Evolutionary conservation across 805 yeast species (phyloP).

Genomic region (Suhomyces faveliae): DNA sequence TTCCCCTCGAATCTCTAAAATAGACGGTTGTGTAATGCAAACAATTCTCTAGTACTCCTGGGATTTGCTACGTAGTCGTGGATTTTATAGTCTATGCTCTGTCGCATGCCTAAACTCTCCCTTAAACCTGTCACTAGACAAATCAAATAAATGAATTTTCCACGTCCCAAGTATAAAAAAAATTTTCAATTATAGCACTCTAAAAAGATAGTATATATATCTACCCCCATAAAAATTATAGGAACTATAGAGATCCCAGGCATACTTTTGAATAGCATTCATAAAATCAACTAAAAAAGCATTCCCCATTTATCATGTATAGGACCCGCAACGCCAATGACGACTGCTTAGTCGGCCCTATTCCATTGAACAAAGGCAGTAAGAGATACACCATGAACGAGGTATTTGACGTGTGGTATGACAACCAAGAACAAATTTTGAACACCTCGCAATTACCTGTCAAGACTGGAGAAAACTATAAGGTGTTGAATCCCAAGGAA

Average conservation of each 20-base stretch:
- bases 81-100: not conserved
- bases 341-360: conserved; percentile 8
- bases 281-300: not conserved
- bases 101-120: not conserved
- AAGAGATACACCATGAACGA: conserved; percentile 50
- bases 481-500: conserved; percentile 28
- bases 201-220: not conserved
- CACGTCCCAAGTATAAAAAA: not conserved
- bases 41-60: too few species aligned
- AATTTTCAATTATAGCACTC: not conserved
- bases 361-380: conserved; percentile 42
- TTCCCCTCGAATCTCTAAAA: not conserved
- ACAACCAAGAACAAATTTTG: conserved; percentile 27
- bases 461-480: conserved; percentile 29
- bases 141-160: not conserved
- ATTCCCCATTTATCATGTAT: conserved; percentile 2
- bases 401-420: conserved; percentile 52
- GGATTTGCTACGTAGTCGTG: not conserved
- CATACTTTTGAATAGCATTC: not conserved
- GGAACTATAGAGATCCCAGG: not conserved
- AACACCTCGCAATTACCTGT: conserved; percentile 12
- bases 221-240: not conserved
- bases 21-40: too few species aligned
- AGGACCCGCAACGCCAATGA: conserved; percentile 2
- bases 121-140: not conserved